These are phyloP conservation scores for Penicillium sp. DNA, from an alignment of 2,329 filamentous ascomycete genomes.

Conservation along the genomic window DNA sequence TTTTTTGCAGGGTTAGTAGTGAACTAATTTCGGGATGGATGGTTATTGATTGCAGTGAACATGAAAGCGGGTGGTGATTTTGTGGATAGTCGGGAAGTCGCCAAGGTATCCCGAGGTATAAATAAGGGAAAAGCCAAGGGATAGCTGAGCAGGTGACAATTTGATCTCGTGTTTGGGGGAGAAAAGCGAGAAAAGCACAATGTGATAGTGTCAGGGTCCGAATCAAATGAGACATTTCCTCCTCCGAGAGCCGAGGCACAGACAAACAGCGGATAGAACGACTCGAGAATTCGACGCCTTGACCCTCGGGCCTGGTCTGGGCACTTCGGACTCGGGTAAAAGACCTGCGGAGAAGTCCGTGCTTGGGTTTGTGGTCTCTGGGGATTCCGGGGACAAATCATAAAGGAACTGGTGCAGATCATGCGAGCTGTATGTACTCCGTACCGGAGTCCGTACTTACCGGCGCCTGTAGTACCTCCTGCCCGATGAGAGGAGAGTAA, in stretches of 20 bases:
- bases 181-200: background rate
- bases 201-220: background rate
- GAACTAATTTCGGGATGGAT: background rate
- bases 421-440: background rate
- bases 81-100: background rate
- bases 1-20: conserved; percentile 9
- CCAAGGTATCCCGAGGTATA: conserved; percentile 1
- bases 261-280: background rate
- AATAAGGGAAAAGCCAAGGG: conserved; percentile 1
- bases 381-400: conserved; percentile 5
- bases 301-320: conserved; percentile 3
- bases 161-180: background rate
- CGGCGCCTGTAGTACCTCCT: conserved; percentile 72
- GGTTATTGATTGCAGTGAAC: background rate
- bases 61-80: background rate
- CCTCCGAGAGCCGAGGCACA: conserved; percentile 8
- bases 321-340: conserved; percentile 3
- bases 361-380: conserved; percentile 6
- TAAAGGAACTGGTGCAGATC: conserved; percentile 7
- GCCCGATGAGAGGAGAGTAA: conserved; percentile 74
- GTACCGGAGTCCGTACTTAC: conserved; percentile 37
- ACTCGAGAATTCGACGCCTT: background rate
- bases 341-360: conserved; percentile 6
- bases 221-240: conserved; percentile 5
- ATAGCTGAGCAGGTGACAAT: background rate